Evolutionary conservation across 768 basidiomycete species (phyloP).

Genomic region (Podaxis sp.): DNA sequence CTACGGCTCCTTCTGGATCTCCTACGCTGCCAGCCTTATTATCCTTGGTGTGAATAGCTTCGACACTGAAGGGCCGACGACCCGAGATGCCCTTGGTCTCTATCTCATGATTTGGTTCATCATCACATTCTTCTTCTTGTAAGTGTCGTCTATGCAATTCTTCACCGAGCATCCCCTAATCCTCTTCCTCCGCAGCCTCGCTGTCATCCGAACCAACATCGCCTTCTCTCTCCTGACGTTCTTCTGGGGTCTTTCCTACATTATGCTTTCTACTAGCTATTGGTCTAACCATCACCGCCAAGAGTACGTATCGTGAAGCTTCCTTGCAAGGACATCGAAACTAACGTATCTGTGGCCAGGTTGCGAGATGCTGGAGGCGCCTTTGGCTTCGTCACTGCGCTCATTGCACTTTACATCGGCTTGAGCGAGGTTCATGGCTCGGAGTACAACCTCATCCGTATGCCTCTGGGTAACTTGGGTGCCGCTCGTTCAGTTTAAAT

Average conservation of each 20-base stretch:
- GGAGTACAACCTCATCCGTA: constrained; percentile 10
- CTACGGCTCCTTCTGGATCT: constrained; percentile 65
- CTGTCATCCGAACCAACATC: constrained; percentile 46
- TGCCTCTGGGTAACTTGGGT: constrained; percentile 12
- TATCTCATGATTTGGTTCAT: constrained; percentile 57
- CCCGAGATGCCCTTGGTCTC: constrained; percentile 49
- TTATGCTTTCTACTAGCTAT: constrained; percentile 40
- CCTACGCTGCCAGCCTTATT: constrained; percentile 52
- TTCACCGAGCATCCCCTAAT: not conserved
- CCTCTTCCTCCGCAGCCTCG: constrained; percentile 33
- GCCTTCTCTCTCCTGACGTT: constrained; percentile 48
- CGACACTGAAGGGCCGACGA: constrained; percentile 30
- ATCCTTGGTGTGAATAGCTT: constrained; percentile 44
- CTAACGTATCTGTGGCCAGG: not conserved
- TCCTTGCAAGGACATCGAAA: not conserved
- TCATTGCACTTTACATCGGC: constrained; percentile 14
- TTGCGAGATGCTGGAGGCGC: constrained; percentile 14
- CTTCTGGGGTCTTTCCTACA: constrained; percentile 54
- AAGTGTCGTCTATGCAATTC: constrained; percentile 20
- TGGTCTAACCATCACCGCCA: constrained; percentile 20
- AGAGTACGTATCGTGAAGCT: not conserved
- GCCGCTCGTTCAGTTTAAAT: no score
- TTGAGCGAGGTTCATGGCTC: constrained; percentile 9
- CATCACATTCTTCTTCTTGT: constrained; percentile 50
- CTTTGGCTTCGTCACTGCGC: constrained; percentile 12